phyloP scores from a whole-genome alignment of 495 filamentous ascomycete genomes.

The Tuber borchii region DNA sequence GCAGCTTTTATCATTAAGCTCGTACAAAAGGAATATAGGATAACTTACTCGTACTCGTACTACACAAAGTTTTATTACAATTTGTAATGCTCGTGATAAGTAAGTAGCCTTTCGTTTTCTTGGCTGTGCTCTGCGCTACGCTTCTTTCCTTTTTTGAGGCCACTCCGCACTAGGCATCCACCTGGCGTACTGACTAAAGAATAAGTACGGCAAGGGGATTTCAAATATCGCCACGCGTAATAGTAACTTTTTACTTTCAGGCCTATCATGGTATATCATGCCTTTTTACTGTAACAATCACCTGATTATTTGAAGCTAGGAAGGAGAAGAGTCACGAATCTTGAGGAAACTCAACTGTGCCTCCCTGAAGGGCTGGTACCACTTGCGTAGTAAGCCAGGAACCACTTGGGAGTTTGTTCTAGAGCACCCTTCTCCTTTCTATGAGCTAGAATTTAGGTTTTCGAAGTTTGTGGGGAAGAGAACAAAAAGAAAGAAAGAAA shows the following conservation, averaged over 20 bases:
- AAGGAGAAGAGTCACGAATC: background rate
- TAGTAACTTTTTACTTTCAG: background rate
- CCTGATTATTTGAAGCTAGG: background rate
- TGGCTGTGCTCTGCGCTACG: background rate
- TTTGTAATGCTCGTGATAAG: background rate
- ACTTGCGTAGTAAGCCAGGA: background rate
- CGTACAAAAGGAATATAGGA: background rate
- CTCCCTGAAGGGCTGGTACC: background rate
- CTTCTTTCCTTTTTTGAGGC: background rate
- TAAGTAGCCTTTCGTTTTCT: background rate
- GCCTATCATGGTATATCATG: background rate
- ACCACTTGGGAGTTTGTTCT: background rate
- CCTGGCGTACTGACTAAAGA: background rate
- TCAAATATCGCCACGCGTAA: background rate
- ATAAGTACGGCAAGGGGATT: background rate
- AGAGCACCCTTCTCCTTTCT: background rate
- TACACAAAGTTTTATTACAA: background rate
- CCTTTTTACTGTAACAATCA: background rate
- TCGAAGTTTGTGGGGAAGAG: background rate
- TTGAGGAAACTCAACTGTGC: background rate
- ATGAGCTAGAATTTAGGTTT: background rate
- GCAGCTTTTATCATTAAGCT: background rate
- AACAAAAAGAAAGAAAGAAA: too few relatives aligned
- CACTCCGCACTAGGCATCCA: background rate
- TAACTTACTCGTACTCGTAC: too few relatives aligned